Evolutionary conservation across 768 basidiomycete species (phyloP).

Genomic region (Leccinum incarnatum): DNA sequence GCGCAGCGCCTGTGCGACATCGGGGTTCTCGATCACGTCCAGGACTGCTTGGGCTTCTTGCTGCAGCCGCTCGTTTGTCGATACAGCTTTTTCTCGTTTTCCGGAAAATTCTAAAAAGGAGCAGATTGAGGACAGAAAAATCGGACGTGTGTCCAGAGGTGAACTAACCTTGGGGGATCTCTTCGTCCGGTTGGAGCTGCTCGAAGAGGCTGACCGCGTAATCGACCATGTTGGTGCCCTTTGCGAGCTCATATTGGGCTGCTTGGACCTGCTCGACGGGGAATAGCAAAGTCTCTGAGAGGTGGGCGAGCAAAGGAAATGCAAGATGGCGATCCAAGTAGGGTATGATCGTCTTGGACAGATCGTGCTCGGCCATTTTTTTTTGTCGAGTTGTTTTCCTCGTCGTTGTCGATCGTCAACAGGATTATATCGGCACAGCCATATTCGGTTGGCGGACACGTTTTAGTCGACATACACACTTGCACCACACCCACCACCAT

Average conservation of each 20-base stretch:
- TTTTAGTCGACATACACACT: neutral
- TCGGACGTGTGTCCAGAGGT: neutral
- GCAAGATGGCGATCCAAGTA: slow-evolving; percentile 94
- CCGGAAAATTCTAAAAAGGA: slow-evolving; percentile 68
- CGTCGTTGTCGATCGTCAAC: slow-evolving; percentile 1
- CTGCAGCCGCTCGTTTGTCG: slow-evolving; percentile 79
- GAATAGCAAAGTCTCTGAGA: slow-evolving; percentile 73
- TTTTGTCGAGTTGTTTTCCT: neutral
- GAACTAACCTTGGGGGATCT: slow-evolving; percentile 62
- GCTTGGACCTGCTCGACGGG: slow-evolving; percentile 74
- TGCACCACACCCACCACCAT: slow-evolving; percentile 17
- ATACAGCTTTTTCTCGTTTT: slow-evolving; percentile 79
- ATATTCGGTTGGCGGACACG: slow-evolving; percentile 9
- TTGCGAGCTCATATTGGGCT: slow-evolving; percentile 97
- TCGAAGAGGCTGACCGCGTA: slow-evolving; percentile 81
- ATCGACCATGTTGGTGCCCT: slow-evolving; percentile 98
- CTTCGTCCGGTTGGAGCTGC: slow-evolving; percentile 70
- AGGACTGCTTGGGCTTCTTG: slow-evolving; percentile 91
- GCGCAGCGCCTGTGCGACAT: slow-evolving; percentile 89
- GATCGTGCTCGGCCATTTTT: slow-evolving; percentile 84
- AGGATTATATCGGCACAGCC: slow-evolving; percentile 24
- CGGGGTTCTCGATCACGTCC: slow-evolving; percentile 95
- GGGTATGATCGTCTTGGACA: slow-evolving; percentile 86
- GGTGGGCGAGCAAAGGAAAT: slow-evolving; percentile 88
- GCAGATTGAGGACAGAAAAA: neutral